Base-by-base conservation (phyloP, 2,329 filamentous ascomycete species). In the Microsporum ferrugineum region DNA sequence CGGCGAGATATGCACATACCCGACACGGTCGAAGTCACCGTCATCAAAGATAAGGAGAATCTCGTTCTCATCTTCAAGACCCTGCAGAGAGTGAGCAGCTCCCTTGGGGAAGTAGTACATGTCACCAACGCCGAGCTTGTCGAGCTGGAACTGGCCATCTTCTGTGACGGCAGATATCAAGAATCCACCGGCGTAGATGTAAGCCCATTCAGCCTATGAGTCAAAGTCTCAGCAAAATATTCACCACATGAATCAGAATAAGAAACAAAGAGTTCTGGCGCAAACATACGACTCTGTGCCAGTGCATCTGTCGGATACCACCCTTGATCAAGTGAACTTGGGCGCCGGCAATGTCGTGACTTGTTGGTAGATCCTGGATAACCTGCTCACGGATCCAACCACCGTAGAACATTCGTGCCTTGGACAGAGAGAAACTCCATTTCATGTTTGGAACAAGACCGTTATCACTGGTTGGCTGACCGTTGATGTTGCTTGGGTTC, bases 31-130 rank as follows among this genome's bases (percentile, higher is more conserved):
- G 68, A 88, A 88, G 66, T 88, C 78, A 2, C 82, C 82, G 33
- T 87, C 83, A 64, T 87, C 84, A 67, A 88, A 88, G 34, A 82
- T 81, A 1, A 88, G 76, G 8, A 88, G 77, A 64, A 82, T 87
- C 69, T 88, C 85, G 62, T 86, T 87, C 68, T 86, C 80, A 7
- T 87, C 84, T 1, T 80, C 83, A 0, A 88, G 76, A 0, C 83
- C 73, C 58, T 88, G 84, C 0, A 87, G 73, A 0, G 83, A 83
- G 58, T 88, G 85, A 0, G 83, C 82, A 2, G 78, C 76, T 2
- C 85, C 85, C 69, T 86, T 85, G 34, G 84, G 84, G 66, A 87
- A 86, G 69, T 87, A 87, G 83, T 84, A 87, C 55, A 86, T 81
- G 63, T 87, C 85, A 14, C 85, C 84, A 55, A 80, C 83, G 57